These are phyloP conservation scores for Neobulgaria alba DNA, from an alignment of 2,329 filamentous ascomycete genomes.

Conservation along the genomic window DNA sequence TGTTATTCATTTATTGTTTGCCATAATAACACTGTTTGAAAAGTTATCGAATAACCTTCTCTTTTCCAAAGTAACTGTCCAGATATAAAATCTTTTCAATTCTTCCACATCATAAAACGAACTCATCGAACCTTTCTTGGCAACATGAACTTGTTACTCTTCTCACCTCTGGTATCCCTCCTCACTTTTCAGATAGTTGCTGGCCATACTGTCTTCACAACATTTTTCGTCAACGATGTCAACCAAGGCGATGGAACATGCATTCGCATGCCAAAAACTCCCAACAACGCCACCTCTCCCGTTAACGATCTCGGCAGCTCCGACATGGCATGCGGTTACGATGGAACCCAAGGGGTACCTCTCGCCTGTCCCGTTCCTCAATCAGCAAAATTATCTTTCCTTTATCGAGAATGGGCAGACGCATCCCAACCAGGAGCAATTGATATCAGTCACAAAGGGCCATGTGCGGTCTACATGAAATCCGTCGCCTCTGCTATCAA, in stretches of 20 bases:
- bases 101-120: too few species aligned
- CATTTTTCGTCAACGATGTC: conserved; percentile 50
- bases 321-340: conserved; percentile 61
- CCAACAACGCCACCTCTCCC: conserved; percentile 45
- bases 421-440: conserved; percentile 45
- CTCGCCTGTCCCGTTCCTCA: conserved; percentile 35
- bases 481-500: conserved; percentile 48
- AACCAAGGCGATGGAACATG: conserved; percentile 65
- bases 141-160: conserved; percentile 9
- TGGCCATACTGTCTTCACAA: conserved; percentile 57
- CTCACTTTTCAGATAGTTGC: conserved; percentile 23
- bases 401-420: conserved; percentile 55
- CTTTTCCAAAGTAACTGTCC: too few species aligned
- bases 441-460: conserved; percentile 55
- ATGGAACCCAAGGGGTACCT: conserved; percentile 39
- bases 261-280: conserved; percentile 54
- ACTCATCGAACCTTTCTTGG: background rate
- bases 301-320: conserved; percentile 47
- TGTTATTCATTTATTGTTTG: too few species aligned
- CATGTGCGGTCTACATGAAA: conserved; percentile 68
- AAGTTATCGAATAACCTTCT: too few species aligned
- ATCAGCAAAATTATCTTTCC: conserved; percentile 36
- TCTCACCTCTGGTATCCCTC: conserved; percentile 12
- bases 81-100: too few species aligned
- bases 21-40: too few species aligned